Base-by-base conservation (phyloP, 345 rosid species). In the Gossypium raimondii region DNA sequence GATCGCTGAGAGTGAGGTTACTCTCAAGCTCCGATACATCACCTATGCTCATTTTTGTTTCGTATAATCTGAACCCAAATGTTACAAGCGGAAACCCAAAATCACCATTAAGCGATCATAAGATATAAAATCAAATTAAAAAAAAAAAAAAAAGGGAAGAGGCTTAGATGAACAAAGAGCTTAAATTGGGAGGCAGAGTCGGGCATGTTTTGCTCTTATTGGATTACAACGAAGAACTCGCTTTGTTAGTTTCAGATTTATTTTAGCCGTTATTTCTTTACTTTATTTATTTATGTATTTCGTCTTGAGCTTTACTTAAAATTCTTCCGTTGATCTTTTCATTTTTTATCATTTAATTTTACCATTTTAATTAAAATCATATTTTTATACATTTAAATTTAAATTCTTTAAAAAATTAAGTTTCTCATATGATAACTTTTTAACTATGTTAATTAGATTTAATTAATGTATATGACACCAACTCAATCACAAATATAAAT, bases 1-100 rank as follows among this genome's bases (percentile, higher is more conserved):
- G 89, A 79, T 92, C 97, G 62, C 78, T 86, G 14, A 94, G 89
- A n/a, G 92, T 84, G 11, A 86, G 82, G 67, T 88, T 84, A 17
- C 80, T 81, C 76, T 88, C 97, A 53, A 89, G 76, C 76, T 92
- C 97, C 6, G 82, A 73, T 18, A 91, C 87, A 79, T 88, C 90
- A 44, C 89, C 97, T 16, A 82, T 75, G 79, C 92, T 87, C 85
- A 83, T 78, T 75, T 75, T 12, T 78, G 41, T 75, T 75, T 8
- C 41, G 9, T 50, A 41, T 34, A 34, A 29, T 24, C 27, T n/a
- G 55, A 64, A 64, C 6, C 51, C 24, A 16, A 66, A 45, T 11
- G 16, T 47, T 47, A 22, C 13, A 8, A 52, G 34, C 38, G n/a
- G 17, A 18, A 73, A 41, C 7, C 17, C 34, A 58, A 20, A 55